Conservation (phyloP, 106 monocot species). For the Dendrobium nobile region DNA sequence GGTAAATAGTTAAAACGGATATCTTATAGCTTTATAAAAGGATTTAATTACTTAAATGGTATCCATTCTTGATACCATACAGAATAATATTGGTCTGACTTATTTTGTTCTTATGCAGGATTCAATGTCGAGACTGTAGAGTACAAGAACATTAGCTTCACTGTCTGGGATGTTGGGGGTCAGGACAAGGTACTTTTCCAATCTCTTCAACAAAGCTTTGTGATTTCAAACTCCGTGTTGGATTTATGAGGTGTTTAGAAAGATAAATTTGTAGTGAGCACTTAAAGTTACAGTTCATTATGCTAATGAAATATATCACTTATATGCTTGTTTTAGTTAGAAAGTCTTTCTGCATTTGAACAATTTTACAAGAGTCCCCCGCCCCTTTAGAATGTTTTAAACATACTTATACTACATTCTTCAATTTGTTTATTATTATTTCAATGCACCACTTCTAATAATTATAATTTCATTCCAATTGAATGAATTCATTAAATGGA, state of each 20-base stretch:
- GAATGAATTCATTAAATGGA: background rate
- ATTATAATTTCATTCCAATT: background rate
- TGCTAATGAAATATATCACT: background rate
- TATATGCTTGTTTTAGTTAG: background rate
- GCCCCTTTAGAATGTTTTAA: background rate
- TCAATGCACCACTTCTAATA: background rate
- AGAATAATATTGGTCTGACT: background rate
- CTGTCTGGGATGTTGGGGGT: constrained; percentile 26
- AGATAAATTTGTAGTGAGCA: background rate
- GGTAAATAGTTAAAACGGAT: background rate
- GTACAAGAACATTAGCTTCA: constrained; percentile 27
- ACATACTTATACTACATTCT: background rate
- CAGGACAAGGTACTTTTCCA: constrained; percentile 12
- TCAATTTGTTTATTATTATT: background rate
- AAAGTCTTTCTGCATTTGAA: background rate
- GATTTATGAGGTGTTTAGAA: background rate
- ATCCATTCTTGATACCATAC: background rate
- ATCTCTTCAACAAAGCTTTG: background rate
- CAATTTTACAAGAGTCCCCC: background rate
- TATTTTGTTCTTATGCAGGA: constrained; percentile 4
- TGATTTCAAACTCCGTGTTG: background rate
- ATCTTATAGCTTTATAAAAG: background rate
- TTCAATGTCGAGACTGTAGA: constrained; percentile 26
- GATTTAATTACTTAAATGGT: background rate
- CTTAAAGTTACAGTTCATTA: background rate